Base-by-base conservation (phyloP, 2,329 filamentous ascomycete species). In the Colletotrichum tropicicola region DNA sequence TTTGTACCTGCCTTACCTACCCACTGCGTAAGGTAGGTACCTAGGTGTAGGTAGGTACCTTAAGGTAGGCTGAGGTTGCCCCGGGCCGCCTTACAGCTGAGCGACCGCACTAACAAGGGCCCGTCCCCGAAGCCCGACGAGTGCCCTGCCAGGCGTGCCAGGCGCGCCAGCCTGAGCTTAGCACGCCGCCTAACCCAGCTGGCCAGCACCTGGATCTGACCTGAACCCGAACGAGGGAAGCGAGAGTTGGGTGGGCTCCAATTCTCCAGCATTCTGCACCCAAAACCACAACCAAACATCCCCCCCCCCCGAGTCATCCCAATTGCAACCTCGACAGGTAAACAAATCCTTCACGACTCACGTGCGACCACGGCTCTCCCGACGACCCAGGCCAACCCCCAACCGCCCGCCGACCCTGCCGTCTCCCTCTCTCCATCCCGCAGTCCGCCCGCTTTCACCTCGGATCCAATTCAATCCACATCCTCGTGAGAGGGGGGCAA, bases 401-500 rank as follows among this genome's bases (percentile, higher is more conserved):
- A 56, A 32, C 23, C 27, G 45, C 45, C 37, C 53, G 28, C 21
- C 41, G 13, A n/a, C 13, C 17, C 25, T n/a, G 37, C 41, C 37
- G 15, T 19, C 28, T n/a, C 6, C 52, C 19, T 54, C 15, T 47
- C 37, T 17, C 19, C 37, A 32, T 30, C 49, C 32, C 56, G 35
- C 55, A 17, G 35, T 49, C 51, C 47, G 28, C 47, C 25, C 48
- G 27, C 41, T 30, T 49, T 37, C 47, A 30, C 30, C 56, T 37
- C 56, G 44, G 41, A 54, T 32, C 63, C 27, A 32, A 30, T 35
- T 35, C 32, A 48, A 64, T 58, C 59, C 59, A 57, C 45, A 63
- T 62, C 52, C 63, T 58, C 59, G 51, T 32, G 44, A 57, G 63
- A 64, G 59, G 63, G 53, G 59, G 60, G 65, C 57, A 68, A 66